phyloP scores from a whole-genome alignment of 306 rosid genomes.

The Lagenaria siceraria region DNA sequence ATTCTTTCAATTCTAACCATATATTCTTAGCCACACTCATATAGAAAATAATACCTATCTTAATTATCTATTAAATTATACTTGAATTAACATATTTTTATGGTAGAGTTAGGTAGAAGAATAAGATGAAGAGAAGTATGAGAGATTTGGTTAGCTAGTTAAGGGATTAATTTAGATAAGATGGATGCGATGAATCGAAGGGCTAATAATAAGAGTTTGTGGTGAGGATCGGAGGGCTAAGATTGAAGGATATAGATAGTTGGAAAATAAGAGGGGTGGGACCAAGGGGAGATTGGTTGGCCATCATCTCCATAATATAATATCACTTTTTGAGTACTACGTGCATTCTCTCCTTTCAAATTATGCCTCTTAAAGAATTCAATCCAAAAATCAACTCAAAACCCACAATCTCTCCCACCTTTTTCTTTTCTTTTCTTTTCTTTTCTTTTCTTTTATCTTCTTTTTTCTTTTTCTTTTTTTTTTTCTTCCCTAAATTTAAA shows the following conservation, averaged over 20 bases:
- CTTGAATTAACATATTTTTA: too few relatives aligned
- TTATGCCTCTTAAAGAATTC: neutral
- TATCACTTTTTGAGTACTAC: neutral
- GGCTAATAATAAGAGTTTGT: neutral
- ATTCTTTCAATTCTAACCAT: too few relatives aligned
- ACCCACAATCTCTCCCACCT: neutral
- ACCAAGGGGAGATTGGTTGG: neutral
- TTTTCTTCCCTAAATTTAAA: neutral
- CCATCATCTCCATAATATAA: neutral
- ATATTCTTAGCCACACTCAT: too few relatives aligned
- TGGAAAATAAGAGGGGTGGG: neutral
- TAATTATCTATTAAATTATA: too few relatives aligned
- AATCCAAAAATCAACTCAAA: constrained; percentile 4
- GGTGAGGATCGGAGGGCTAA: neutral
- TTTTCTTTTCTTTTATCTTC: neutral
- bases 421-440: neutral
- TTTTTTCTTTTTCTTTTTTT: neutral
- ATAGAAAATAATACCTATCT: too few relatives aligned
- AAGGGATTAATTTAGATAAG: too few relatives aligned
- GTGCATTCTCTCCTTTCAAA: neutral
- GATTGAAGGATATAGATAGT: neutral
- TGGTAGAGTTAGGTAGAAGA: too few relatives aligned
- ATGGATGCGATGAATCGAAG: neutral
- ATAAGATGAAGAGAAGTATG: too few relatives aligned
- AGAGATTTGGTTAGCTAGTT: too few relatives aligned